Base-by-base conservation (phyloP, 345 rosid genomes). In the Bruguiera gymnorhiza region DNA sequence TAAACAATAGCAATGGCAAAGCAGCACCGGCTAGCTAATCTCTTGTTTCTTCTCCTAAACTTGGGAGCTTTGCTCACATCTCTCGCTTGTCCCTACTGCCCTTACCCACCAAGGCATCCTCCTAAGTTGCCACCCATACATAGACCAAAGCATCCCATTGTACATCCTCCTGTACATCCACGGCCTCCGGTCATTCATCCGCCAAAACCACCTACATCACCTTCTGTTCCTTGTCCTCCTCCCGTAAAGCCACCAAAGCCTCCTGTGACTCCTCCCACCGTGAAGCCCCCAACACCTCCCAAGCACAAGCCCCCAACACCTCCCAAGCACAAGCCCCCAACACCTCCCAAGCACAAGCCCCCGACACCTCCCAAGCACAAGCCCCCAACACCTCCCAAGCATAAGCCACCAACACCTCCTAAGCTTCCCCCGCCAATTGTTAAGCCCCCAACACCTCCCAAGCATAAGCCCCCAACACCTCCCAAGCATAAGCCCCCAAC, bases 81-180 rank as follows among this genome's bases (percentile, higher is more conserved):
- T 55, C 67, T 77, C 5, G 83, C 86, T 21, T 84, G 88, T 59
- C 83, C 86, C 24, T 15, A 51, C n/a, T 86, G 91, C 55, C 76
- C 82, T 18, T 67, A 32, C 58, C 89, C 87, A n/a, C 27, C 68
- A 0, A 24, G 32, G 30, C 13, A 34, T 26, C 82, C 86, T 27
- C 62, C 72, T 0, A 81, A 83, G 21, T 74, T 71, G 34, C 85
- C 88, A 1, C 90, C 90, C 11, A 73, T 67, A 59, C 7, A 62
- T 15, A 70, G 75, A 10, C 78, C 70, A 8, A 51, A 72, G 4
- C 73, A 82, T 2, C 85, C 85, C 0, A n/a, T 24, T 8, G 39
- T 66, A 15, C 29, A 30, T 20, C 71, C 71, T 0, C 78, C 78
- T 0, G 1, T 26, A 46, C 29, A 8, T 36, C 78, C 73, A 16